Conservation (phyloP, 1,284 basidiomycete species). For the Cerrena zonata region DNA sequence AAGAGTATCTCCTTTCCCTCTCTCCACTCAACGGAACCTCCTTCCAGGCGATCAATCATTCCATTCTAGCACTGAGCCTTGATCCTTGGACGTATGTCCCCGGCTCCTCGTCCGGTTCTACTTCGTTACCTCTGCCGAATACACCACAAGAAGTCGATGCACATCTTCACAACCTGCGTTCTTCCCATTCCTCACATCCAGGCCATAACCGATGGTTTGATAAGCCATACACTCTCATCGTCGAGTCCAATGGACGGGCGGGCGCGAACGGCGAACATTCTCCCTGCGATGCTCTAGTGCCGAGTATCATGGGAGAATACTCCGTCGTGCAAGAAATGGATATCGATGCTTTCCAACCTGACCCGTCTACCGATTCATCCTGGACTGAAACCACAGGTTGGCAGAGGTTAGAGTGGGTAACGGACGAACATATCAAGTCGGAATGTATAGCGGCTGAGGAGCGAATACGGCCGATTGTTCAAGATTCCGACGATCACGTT, state of each 20-base stretch:
- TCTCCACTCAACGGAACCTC: constrained; percentile 59
- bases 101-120: constrained; percentile 23
- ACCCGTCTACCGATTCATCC: background rate
- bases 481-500: constrained; percentile 80
- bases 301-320: constrained; percentile 86
- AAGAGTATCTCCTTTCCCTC: constrained; percentile 63
- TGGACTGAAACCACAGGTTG: constrained; percentile 36
- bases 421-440: constrained; percentile 54
- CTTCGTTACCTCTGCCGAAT: constrained; percentile 25
- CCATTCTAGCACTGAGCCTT: constrained; percentile 72
- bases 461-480: constrained; percentile 58
- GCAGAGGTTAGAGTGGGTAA: constrained; percentile 72
- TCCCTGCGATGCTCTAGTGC: constrained; percentile 86
- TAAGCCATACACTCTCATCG: constrained; percentile 78
- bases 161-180: constrained; percentile 75
- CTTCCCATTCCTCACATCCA: constrained; percentile 57
- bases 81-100: constrained; percentile 54
- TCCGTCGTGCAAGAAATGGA: constrained; percentile 65
- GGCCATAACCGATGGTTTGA: constrained; percentile 84
- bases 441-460: constrained; percentile 60
- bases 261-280: constrained; percentile 92
- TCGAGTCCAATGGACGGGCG: constrained; percentile 83
- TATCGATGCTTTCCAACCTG: constrained; percentile 28
- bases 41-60: constrained; percentile 62
- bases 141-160: constrained; percentile 52